Evolutionary conservation across 306 rosid genomes (phyloP), one percentile per base, ranked within the genome.

Genomic region (Senna tora): DNA sequence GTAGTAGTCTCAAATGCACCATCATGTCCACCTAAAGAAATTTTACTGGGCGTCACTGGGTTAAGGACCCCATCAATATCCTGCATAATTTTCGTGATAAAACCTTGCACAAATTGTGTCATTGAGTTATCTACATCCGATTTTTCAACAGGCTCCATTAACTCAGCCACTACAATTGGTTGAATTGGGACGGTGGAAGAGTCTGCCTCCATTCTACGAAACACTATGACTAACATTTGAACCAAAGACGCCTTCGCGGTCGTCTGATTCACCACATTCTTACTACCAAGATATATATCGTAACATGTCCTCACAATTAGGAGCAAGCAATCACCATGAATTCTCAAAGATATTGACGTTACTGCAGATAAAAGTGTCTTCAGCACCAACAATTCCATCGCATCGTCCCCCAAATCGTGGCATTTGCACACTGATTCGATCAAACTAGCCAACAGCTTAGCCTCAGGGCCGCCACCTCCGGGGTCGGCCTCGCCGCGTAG

Each of bases 141-240:
- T 74, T 89, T 89, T 77, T 91, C 99, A 13, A 67, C 72, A 1
- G 97, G 97, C 72, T 87, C 84, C 99, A 95, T 92, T 79, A 95
- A 53, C 43, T 91, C 97, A 19, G 99, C 97, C 73, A 95, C 96
- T 63, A 95, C 99, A 63, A 95, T 95, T 1, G 99, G 99, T 72
- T 89, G 97, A 84, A 95, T 68, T 0, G 97, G 99, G 28, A 92
- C 96, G 0, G 99, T 89, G 30, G 97, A 92, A 3, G 99, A 95
- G 63, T 95, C 99, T 0, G 99, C 99, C 77, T 95, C 99, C 99
- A 95, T 95, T 80, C 99, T 84, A 75, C 96, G 79, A 77, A 95
- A 95, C 83, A 95, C 99, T 33, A 95, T 95, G 78, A 95, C 96
- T 68, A 95, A 72, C 97, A 95, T 95, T 75, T 95, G 99, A 81